These are phyloP conservation scores for Rhizopus stolonifer DNA, from an alignment of 371 early-diverging fungal species.

Conservation along the genomic window DNA sequence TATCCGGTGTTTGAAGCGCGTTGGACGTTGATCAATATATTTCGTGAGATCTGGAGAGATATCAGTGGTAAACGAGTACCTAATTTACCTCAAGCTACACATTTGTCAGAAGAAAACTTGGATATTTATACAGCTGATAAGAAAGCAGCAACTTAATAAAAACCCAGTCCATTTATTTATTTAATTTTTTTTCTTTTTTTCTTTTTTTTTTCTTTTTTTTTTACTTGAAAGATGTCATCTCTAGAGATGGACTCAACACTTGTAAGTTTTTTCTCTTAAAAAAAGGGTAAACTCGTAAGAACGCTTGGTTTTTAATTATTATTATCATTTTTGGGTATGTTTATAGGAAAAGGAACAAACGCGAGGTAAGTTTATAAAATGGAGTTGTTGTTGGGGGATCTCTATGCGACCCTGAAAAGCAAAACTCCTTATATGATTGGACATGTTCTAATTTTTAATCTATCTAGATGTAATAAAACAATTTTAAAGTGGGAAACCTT, in stretches of 20 bases:
- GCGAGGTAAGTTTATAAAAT: background rate
- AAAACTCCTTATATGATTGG: background rate
- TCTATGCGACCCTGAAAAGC: conserved; percentile 2
- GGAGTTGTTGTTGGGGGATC: too few relatives aligned
- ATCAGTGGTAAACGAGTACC: conserved; percentile 31
- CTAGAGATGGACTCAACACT: background rate
- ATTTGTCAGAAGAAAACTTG: conserved; percentile 23
- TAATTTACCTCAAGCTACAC: conserved; percentile 13
- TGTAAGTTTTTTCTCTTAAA: background rate
- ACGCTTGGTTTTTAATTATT: too few relatives aligned
- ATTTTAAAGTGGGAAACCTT: too few relatives aligned
- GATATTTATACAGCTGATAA: conserved; percentile 19
- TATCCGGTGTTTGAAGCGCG: conserved; percentile 65
- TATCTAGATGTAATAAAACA: too few relatives aligned
- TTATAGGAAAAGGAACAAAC: background rate
- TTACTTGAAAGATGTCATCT: conserved; percentile 8
- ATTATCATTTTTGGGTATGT: too few relatives aligned
- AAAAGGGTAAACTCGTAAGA: too few relatives aligned
- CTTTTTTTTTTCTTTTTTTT: conserved; percentile 6
- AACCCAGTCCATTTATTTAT: too few relatives aligned
- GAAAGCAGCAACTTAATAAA: too few relatives aligned
- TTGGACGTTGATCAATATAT: conserved; percentile 33
- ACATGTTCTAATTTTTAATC: background rate
- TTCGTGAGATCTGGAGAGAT: conserved; percentile 43
- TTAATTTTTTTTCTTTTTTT: conserved; percentile 1